phyloP scores from a whole-genome alignment of 148 eudicot species.

The Pouteria glomerata region DNA sequence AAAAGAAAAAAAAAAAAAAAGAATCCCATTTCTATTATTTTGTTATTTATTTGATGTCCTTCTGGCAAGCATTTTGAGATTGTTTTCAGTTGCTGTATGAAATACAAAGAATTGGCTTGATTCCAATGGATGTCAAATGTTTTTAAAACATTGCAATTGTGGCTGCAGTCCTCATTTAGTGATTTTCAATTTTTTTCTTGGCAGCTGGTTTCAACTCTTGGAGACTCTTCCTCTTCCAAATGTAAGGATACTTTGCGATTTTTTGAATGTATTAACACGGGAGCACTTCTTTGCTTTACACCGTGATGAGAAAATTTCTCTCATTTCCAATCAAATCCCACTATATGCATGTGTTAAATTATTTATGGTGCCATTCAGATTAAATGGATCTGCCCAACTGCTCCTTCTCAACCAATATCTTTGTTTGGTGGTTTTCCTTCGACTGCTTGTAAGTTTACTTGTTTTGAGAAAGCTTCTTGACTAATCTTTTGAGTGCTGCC shows the following conservation, averaged over 20 bases:
- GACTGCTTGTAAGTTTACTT: constrained; percentile 13
- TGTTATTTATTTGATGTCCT: background rate
- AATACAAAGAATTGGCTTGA: background rate
- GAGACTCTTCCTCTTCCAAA: constrained; percentile 94
- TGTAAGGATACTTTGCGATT: constrained; percentile 40
- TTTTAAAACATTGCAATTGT: background rate
- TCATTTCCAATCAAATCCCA: background rate
- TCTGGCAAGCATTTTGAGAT: background rate
- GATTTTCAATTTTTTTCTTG: constrained; percentile 12
- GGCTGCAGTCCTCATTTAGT: background rate
- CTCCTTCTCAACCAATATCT: constrained; percentile 10
- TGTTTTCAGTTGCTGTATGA: background rate
- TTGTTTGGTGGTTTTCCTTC: constrained; percentile 15
- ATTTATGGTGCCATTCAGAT: constrained; percentile 47
- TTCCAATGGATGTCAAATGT: background rate
- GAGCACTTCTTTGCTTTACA: background rate
- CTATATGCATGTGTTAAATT: constrained; percentile 1
- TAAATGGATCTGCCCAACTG: constrained; percentile 41
- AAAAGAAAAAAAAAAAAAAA: background rate
- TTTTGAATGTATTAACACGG: constrained; percentile 3
- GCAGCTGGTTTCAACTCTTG: constrained; percentile 92
- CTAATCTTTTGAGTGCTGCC: background rate
- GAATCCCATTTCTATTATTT: background rate
- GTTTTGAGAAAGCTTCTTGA: background rate
- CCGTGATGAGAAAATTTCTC: constrained; percentile 1